Percentiles rank a stretch among this genome's conserved stretches.
phyloP scores from a whole-genome alignment of 495 filamentous ascomycete species.

The Collariella sp. region DNA sequence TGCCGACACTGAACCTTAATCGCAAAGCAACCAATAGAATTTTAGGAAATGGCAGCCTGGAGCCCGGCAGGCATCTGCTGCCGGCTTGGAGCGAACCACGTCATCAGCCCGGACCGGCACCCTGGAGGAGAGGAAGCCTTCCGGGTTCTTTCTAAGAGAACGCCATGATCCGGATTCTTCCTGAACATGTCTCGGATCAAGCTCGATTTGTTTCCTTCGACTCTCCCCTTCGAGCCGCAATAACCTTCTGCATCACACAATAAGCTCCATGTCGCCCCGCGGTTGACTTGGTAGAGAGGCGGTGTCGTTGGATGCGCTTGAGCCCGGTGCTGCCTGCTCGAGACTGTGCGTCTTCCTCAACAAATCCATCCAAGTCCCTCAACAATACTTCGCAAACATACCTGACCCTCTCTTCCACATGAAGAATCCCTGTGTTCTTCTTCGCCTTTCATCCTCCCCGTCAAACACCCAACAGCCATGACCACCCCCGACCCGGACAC shows the following conservation, averaged over 20 bases:
- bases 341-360: not conserved
- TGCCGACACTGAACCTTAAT: not conserved
- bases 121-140: not conserved
- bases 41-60: not conserved
- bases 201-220: not conserved
- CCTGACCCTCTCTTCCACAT: no score
- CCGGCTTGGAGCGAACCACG: conserved; percentile 1
- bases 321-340: not conserved
- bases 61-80: conserved; percentile 7
- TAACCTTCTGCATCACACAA: not conserved
- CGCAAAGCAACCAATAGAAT: not conserved
- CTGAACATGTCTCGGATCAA: conserved; percentile 1
- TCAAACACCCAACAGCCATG: conserved; percentile 8
- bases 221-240: not conserved
- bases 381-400: no score
- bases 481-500: conserved; percentile 5
- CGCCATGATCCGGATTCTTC: not conserved
- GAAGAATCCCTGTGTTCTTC: no score
- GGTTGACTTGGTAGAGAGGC: not conserved
- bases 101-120: not conserved
- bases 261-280: not conserved
- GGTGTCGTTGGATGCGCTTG: not conserved
- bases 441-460: not conserved
- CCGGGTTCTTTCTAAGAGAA: not conserved
- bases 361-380: not conserved